Percentiles rank a stretch among this genome's conserved stretches.
Conservation (phyloP, 2,329 filamentous ascomycete species). For the Botryotinia narcissicola region DNA sequence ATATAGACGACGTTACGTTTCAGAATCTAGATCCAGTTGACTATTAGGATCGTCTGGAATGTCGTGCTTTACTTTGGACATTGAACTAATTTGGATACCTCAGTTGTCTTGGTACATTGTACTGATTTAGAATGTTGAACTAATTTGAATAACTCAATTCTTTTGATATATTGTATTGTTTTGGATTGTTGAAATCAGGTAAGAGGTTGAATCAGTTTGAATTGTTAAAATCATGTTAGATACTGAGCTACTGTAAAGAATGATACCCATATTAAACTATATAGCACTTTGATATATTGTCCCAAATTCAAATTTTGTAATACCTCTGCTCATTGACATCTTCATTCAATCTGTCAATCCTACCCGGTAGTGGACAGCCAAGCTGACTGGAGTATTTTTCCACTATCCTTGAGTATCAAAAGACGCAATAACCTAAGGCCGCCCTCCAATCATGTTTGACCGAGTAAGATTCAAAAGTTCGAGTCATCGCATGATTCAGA, state of each 20-base stretch:
- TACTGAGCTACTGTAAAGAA: neutral
- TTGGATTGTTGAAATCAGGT: neutral
- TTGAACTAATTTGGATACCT: neutral
- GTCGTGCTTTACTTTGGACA: neutral
- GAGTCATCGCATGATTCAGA: neutral
- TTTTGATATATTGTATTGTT: neutral
- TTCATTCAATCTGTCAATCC: neutral
- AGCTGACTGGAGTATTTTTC: too few relatives aligned
- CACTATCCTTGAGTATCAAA: rapidly evolving
- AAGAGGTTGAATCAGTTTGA: neutral
- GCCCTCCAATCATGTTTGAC: neutral
- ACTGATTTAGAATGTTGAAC: neutral
- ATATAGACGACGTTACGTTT: too few relatives aligned
- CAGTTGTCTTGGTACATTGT: neutral
- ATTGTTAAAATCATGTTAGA: neutral
- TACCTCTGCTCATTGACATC: neutral
- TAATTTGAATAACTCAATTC: too few relatives aligned
- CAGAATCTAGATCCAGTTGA: neutral
- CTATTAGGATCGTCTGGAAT: neutral
- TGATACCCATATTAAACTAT: neutral
- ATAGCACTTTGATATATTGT: neutral
- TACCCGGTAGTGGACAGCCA: neutral
- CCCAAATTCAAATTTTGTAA: neutral
- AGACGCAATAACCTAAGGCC: neutral
- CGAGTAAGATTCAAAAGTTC: neutral